Evolutionary conservation across 2,329 filamentous ascomycete genomes (phyloP).

Genomic region (Xylariaceae sp.): DNA sequence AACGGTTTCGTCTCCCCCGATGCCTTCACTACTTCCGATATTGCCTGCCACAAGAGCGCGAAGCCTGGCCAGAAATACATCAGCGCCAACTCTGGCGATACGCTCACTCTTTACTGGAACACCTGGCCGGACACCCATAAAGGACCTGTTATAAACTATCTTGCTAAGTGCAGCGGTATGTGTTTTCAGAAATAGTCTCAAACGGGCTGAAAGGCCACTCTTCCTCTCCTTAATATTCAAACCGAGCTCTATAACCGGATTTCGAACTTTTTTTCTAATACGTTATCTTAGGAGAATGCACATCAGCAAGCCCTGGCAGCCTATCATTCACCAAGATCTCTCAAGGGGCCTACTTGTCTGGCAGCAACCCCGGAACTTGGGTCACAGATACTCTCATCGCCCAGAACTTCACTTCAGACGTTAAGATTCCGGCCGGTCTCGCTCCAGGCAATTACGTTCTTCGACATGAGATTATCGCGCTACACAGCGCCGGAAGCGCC

Average conservation of each 20-base stretch:
- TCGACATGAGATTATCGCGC: conserved; percentile 57
- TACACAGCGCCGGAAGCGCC: conserved; percentile 50
- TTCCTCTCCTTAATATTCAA: no score
- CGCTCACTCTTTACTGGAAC: conserved; percentile 43
- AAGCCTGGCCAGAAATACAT: conserved; percentile 43
- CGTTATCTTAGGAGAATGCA: conserved; percentile 39
- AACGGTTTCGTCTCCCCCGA: conserved; percentile 58
- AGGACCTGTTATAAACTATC: conserved; percentile 47
- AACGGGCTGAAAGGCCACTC: no score
- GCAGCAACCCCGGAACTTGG: conserved; percentile 44
- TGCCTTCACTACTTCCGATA: conserved; percentile 48
- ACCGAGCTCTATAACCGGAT: no score
- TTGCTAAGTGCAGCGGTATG: conserved; percentile 42
- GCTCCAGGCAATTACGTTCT: conserved; percentile 56
- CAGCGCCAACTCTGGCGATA: conserved; percentile 38
- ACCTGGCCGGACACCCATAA: conserved; percentile 45
- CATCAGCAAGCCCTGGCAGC: conserved; percentile 34
- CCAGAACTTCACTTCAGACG: conserved; percentile 54
- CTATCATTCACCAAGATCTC: conserved; percentile 43
- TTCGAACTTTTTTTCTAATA: conserved; percentile 14
- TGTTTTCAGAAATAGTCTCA: no score
- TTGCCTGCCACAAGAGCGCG: conserved; percentile 54
- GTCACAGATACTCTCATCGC: conserved; percentile 50
- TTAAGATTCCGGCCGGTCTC: conserved; percentile 51
- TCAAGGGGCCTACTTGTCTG: conserved; percentile 35